Evolutionary conservation across 192 early-diverging fungal genomes (phyloP), one percentile per base, ranked within the genome.

Genomic region (Podila clonocystis): DNA sequence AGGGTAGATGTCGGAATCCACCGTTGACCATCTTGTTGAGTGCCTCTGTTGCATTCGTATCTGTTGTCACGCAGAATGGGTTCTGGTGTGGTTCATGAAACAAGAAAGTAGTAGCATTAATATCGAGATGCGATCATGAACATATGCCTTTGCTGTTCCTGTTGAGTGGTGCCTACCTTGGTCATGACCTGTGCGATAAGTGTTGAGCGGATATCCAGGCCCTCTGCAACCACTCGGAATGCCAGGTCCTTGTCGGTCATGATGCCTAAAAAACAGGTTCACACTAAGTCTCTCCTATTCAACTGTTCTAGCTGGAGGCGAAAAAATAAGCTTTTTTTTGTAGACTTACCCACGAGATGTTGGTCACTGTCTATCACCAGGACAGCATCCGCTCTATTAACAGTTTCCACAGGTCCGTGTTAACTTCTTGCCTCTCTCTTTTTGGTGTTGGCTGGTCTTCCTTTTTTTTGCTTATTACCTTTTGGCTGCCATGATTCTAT

Each of bases 191-290:
- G 86, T 29, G 89, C 86, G 59, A 96, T 90, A 19, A 88, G 75
- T 55, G 87, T 90, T n/a, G 82, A 82, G 58, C 85, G 66, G 34
- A 89, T 85, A 69, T 91, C 87, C 3, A 87, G 75, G 4, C 88
- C 89, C 63, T 93, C 93, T 30, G 94, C 94, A 29, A 95, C 90
- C 19, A 96, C 95, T 19, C 95, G 85, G 82, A 94, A 96, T 29
- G 94, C 91, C 59, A 97, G 87, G 79, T 97, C 95, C 83, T 96
- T 97, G 68, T 95, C 95, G 0, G 95, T 97, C 68, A 97, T 89
- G 62, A 97, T 97, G 8, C 92, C 91, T 58, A 85, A 85, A 85
- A 41, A 82, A 84, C 22, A 55, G 4, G 19, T 91, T 88, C 90
- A 92, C 90, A 62, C 88, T 86, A 73, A 92, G 88, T 50, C 92